phyloP scores from a whole-genome alignment of 352 stramenopile species.

The Phytophthora cactorum region DNA sequence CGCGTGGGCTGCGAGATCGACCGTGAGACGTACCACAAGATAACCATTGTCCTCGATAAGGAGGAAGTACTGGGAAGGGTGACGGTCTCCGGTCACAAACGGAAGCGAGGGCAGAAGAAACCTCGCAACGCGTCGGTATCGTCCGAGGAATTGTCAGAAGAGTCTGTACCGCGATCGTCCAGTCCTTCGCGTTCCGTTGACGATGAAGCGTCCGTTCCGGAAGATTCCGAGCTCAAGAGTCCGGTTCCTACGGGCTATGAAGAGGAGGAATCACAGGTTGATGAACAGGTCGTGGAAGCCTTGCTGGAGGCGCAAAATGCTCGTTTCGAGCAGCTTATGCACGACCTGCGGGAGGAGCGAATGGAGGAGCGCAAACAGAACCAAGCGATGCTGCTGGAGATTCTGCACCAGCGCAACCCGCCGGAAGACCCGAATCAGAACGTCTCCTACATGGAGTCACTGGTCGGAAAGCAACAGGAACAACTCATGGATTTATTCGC shows the following conservation, averaged over 20 bases:
- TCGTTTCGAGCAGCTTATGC: constrained; percentile 42
- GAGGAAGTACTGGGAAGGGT: constrained; percentile 39
- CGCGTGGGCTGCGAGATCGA: constrained; percentile 41
- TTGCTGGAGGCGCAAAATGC: constrained; percentile 41
- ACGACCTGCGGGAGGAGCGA: constrained; percentile 37
- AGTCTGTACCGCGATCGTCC: constrained; percentile 16
- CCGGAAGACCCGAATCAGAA: constrained; percentile 29
- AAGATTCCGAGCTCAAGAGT: constrained; percentile 10
- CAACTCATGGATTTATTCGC: constrained; percentile 48
- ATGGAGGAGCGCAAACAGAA: constrained; percentile 44
- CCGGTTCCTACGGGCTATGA: constrained; percentile 5
- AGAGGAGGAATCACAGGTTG: constrained; percentile 23
- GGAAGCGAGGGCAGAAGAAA: constrained; percentile 34
- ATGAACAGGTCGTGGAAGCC: constrained; percentile 35
- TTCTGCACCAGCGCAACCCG: constrained; percentile 35
- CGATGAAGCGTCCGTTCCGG: constrained; percentile 33
- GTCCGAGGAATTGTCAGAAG: constrained; percentile 29
- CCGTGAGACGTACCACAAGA: constrained; percentile 33
- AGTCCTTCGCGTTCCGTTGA: constrained; percentile 24
- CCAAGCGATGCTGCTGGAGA: constrained; percentile 42
- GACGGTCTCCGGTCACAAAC: constrained; percentile 31
- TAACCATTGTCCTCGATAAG: constrained; percentile 37
- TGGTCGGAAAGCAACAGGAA: constrained; percentile 42
- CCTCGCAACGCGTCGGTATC: constrained; percentile 29
- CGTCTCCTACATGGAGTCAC: constrained; percentile 30